Conservation (phyloP, 2,329 filamentous ascomycete genomes). For the Dactylellina cionopaga region DNA sequence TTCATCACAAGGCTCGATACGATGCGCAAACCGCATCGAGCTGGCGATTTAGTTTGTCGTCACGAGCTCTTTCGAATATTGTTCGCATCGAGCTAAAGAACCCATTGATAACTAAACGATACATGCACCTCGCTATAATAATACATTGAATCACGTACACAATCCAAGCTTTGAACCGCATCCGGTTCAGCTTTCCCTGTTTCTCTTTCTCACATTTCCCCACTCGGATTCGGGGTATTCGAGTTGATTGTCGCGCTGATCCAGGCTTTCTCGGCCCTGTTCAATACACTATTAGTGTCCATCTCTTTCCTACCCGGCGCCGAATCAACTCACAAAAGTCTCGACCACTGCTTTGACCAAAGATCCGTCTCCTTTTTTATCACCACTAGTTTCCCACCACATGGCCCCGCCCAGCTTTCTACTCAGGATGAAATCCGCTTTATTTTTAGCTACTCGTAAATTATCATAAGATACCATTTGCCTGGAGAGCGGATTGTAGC, state of each 20-base stretch:
- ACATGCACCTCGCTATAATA: too few species aligned
- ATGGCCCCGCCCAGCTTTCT: slow-evolving; percentile 82
- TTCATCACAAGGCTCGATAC: too few species aligned
- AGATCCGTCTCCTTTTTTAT: slow-evolving; percentile 64
- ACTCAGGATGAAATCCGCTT: slow-evolving; percentile 75
- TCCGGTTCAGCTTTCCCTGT: not conserved
- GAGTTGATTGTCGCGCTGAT: not conserved
- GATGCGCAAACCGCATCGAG: too few species aligned
- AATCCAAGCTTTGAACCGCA: too few species aligned
- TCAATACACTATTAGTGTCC: not conserved
- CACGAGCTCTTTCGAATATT: too few species aligned
- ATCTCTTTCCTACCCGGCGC: slow-evolving; percentile 9
- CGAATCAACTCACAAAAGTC: not conserved
- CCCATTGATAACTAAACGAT: too few species aligned
- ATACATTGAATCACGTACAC: too few species aligned
- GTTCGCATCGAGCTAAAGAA: too few species aligned
- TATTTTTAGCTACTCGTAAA: slow-evolving; percentile 71
- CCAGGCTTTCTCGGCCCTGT: not conserved
- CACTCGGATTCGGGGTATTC: not conserved
- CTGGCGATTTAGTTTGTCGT: too few species aligned
- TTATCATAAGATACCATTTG: slow-evolving; percentile 84
- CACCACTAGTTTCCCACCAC: slow-evolving; percentile 94
- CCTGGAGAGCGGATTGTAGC: slow-evolving; percentile 72
- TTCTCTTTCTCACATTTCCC: not conserved
- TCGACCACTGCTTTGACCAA: not conserved